Base-by-base conservation (phyloP, 371 early-diverging fungal species). In the Lichtheimia ramosa region DNA sequence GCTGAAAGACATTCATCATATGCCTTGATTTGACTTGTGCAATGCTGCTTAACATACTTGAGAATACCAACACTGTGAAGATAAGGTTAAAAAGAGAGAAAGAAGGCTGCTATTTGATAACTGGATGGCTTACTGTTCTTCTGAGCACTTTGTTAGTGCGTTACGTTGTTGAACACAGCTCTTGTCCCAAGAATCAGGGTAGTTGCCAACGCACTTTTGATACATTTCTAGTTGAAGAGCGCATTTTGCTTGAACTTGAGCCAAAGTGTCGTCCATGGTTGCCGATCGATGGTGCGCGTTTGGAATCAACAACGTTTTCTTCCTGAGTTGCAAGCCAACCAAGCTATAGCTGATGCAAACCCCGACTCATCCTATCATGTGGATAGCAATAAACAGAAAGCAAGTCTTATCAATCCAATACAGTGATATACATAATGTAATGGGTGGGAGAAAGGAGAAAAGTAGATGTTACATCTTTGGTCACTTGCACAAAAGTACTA, bases 91-190 rank as follows among this genome's bases (percentile, higher is more conserved):
- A 7, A 6, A 28, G 28, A 34, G 34, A 2, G 6, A 46, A 46
- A 10, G 34, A 34, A 8, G 10, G 34, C 10, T 10, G 34, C 56
- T 68, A 25, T 52, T n/a, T 34, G 34, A 8, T 10, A 34, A 34
- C 34, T 34, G 34, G 34, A 34, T 34, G n/a, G 2, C 53, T 59
- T 52, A 89, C 90, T 89, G 87, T 69, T 90, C 87, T 71, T 93
- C 92, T 0, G 92, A 87, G 62, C 93, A 93, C 64, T 84, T 86
- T 25, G 90, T 90, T 25, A 93, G 78, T 7, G 90, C 91, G 24
- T 82, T 68, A 54, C 87, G 88, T 65, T 90, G 85, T 50, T 84
- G 83, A 20, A 80, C 68, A 69, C 93, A 93, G 48, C 78, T 83
- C 20, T 82, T 72, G 60, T 86, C 84, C 93, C 93, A 92, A 50